These are phyloP conservation scores for Rhizoctonia solani DNA, from an alignment of 1,284 basidiomycete genomes.

Conservation along the genomic window DNA sequence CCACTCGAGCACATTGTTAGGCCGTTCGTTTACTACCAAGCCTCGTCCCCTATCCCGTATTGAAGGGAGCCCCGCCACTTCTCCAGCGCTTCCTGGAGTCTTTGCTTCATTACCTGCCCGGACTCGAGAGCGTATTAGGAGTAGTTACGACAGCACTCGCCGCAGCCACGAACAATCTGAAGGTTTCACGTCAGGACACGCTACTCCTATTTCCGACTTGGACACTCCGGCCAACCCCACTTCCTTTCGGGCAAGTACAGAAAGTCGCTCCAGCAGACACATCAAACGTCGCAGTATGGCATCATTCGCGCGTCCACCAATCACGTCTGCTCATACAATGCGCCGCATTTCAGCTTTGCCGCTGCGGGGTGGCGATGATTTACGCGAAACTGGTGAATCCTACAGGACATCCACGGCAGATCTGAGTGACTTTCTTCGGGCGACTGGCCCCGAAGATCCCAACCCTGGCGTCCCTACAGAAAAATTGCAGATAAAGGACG, in stretches of 20 bases:
- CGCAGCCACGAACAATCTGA: slow-evolving; percentile 15
- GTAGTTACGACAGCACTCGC: slow-evolving; percentile 19
- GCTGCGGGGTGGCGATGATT: background rate
- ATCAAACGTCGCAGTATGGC: slow-evolving; percentile 20
- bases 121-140: slow-evolving; percentile 10
- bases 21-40: slow-evolving; percentile 12
- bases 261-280: background rate
- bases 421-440: slow-evolving; percentile 36
- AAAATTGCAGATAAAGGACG: background rate
- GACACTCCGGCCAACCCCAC: slow-evolving; percentile 17
- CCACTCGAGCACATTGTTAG: background rate
- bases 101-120: slow-evolving; percentile 15
- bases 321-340: slow-evolving; percentile 4
- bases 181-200: background rate
- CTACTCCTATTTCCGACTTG: slow-evolving; percentile 9
- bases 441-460: slow-evolving; percentile 35
- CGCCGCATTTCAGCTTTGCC: slow-evolving; percentile 9
- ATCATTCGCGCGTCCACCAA: slow-evolving; percentile 16
- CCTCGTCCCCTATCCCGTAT: slow-evolving; percentile 2
- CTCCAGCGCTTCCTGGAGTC: slow-evolving; percentile 4
- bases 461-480: background rate
- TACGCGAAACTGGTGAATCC: slow-evolving; percentile 4
- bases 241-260: background rate
- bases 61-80: background rate
- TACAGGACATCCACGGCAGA: slow-evolving; percentile 35